Evolutionary conservation across 2,329 filamentous ascomycete genomes (phyloP), one percentile per base, ranked within the genome.

Genomic region (Nigrospora osmanthi): DNA sequence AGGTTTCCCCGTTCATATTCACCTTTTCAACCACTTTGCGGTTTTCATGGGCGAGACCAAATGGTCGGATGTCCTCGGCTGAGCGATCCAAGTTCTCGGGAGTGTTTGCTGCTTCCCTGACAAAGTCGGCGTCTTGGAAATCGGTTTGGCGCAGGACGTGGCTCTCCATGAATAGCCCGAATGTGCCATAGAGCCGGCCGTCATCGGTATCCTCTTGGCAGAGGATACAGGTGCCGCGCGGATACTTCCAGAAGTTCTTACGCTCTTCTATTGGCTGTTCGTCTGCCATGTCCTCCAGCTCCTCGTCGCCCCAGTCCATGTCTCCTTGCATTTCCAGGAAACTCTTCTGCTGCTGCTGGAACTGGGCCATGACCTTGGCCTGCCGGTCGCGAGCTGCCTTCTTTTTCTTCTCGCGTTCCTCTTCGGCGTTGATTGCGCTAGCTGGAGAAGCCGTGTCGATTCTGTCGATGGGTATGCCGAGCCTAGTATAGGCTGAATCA

Each of bases 131-230:
- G 60, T 96, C 88, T 44, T 85, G 73, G 33, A 91, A 73, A 56
- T 95, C 82, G 0, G 93, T 98, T 58, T 95, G 85, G 17, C 93
- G 82, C 44, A 97, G 68, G 44, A 98, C 86, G 32, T 80, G 82
- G 59, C 89, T 97, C 57, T 95, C 83, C 16, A 82, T 87, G 47
- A 98, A 77, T 54, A 95, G 81, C 3, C 88, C 89, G 68, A 98
- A 97, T 0, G 91, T 95, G 48, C 93, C 93, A 60, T 94, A 97
- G 1, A 97, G 75, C 35, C 84, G 80, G 12, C 83, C 83, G 52
- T 97, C 91, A 55, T 91, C 89, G 3, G 89, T 93, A 54, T 96
- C 89, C 66, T 98, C 94, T 63, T 97, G 93, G 58, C 93, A 98
- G 14, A 97, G 71, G 44, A 98, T 96, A 62, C 93, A 98, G 19